Conservation (phyloP, 192 early-diverging fungal genomes). For the Coemansia nantahalensis region DNA sequence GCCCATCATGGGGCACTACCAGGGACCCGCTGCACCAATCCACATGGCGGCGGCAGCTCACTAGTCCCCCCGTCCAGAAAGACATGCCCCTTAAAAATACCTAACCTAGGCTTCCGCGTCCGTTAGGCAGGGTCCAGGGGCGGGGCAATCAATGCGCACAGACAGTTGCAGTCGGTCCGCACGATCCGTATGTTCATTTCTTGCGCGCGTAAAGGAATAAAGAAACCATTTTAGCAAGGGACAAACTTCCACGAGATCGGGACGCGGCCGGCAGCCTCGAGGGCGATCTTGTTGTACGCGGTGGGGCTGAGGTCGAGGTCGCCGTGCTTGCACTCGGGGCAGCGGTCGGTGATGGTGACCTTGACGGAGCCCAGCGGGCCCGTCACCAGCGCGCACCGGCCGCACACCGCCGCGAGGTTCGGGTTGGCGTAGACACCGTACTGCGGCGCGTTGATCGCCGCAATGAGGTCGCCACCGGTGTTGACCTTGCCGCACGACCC, state of each 20-base stretch:
- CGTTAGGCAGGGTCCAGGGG: too few relatives aligned
- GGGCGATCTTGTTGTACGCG: constrained; percentile 57
- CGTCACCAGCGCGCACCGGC: constrained; percentile 51
- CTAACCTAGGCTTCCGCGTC: too few relatives aligned
- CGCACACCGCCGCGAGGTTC: constrained; percentile 49
- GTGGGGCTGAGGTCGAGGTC: constrained; percentile 56
- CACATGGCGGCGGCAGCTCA: too few relatives aligned
- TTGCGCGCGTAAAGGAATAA: too few relatives aligned
- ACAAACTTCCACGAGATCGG: constrained; percentile 56
- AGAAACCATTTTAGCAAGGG: constrained; percentile 39
- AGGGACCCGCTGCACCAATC: too few relatives aligned
- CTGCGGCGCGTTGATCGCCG: constrained; percentile 58
- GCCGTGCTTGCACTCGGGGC: constrained; percentile 53
- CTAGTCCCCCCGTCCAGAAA: too few relatives aligned
- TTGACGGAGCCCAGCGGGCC: constrained; percentile 48
- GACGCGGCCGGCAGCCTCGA: constrained; percentile 47
- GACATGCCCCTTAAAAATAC: too few relatives aligned
- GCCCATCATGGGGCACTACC: too few relatives aligned
- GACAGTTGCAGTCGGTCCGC: too few relatives aligned
- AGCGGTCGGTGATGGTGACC: constrained; percentile 56
- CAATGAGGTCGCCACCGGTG: constrained; percentile 52
- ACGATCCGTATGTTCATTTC: too few relatives aligned
- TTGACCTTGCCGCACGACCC: constrained; percentile 57
- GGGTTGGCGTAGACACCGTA: constrained; percentile 54
- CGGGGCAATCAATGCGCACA: too few relatives aligned